Base-by-base conservation (phyloP, 2,329 filamentous ascomycete genomes). In the Exophiala dermatitidis region DNA sequence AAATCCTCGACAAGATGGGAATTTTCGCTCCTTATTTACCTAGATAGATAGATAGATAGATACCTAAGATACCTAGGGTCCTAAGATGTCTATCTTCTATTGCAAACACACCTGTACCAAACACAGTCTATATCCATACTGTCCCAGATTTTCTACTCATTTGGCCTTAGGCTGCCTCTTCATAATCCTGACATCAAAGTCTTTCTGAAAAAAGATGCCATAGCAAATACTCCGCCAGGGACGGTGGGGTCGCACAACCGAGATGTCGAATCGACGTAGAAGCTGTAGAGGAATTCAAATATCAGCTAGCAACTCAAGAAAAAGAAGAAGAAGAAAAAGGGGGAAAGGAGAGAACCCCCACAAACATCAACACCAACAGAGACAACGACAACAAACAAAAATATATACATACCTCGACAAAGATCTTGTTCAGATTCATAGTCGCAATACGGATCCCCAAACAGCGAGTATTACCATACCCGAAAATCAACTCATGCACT, bases 401-500 rank as follows among this genome's bases (percentile, higher is more conserved):
- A 34, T 10, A 2, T 6, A 34, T 1, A 34, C 33, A 1, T 34
- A 60, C 33, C 28, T 77, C 74, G 8, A 75, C 70, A 42, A 76
- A 62, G 2, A 70, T 65, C 56, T 79, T 79, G 53, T 75, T 69
- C 50, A 78, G 57, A 62, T 77, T 74, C 68, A 77, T 74, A 47
- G 73, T 61, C 1, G 75, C 75, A 48, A 78, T 73, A 0, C 69
- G 64, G 61, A 70, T 74, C 4, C 76, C 76, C 31, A 77, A 61
- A 57, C 76, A 77, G 59, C 68, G 63, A 56, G 68, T 73, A 38
- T 69, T 69, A 1, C 76, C 75, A 30, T 70, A 65, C 7, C 71
- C 71, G 62, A 77, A 77, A 1, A 74, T 65, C 7, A 74, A 62
- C 46, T 76, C 74, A 49, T 71, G 65, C 1, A 68, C 71, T 34